Percentiles rank a stretch among this genome's conserved stretches.
Evolutionary conservation across 1,139 yeast species (phyloP).

Genomic region (Yamadazyma membranifaciens): DNA sequence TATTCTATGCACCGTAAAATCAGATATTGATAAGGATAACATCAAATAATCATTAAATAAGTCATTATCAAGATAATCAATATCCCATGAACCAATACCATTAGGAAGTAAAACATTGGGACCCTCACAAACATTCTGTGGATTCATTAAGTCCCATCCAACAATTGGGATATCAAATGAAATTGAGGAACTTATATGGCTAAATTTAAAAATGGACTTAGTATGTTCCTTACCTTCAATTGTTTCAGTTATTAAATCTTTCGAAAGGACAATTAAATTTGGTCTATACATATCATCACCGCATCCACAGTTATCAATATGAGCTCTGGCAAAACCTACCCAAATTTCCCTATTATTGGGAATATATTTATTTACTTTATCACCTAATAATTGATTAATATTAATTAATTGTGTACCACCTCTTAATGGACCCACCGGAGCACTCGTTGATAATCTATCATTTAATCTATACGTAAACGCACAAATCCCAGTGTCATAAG

Average conservation of each 20-base stretch:
- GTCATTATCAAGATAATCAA: conserved; percentile 8
- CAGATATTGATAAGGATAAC: conserved; percentile 31
- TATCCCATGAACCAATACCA: conserved; percentile 35
- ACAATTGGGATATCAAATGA: conserved; percentile 33
- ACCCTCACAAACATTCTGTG: conserved; percentile 23
- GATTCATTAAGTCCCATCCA: conserved; percentile 29
- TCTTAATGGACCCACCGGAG: conserved; percentile 32
- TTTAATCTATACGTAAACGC: conserved; percentile 23
- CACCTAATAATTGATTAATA: conserved; percentile 20
- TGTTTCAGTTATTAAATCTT: conserved; percentile 12
- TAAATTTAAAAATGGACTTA: conserved; percentile 21
- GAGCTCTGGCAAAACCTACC: conserved; percentile 40
- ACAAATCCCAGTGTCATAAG: conserved; percentile 24
- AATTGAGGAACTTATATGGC: conserved; percentile 34
- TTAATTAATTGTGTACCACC: conserved; percentile 39
- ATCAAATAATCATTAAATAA: conserved; percentile 27
- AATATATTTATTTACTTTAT: conserved; percentile 11
- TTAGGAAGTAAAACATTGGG: conserved; percentile 38
- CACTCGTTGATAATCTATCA: conserved; percentile 15
- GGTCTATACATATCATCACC: conserved; percentile 37
- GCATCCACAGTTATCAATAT: conserved; percentile 35
- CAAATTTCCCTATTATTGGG: conserved; percentile 25
- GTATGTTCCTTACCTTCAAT: conserved; percentile 10
- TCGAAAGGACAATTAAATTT: conserved; percentile 27
- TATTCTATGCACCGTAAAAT: conserved; percentile 31